Evolutionary conservation across 2,329 filamentous ascomycete genomes (phyloP).

Genomic region (Kalaharituber pfeilii): DNA sequence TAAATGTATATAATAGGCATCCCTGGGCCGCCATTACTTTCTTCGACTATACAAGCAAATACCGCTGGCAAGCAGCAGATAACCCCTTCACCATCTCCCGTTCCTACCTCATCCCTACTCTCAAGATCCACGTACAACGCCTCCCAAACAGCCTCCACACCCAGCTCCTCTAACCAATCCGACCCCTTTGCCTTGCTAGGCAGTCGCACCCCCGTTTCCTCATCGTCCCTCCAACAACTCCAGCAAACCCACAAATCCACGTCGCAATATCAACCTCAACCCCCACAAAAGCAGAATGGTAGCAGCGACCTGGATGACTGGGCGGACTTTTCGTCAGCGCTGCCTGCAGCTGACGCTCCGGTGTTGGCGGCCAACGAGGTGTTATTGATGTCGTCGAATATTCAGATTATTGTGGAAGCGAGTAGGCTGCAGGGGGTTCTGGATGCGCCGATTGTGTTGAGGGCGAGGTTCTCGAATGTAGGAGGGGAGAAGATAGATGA

Average conservation of each 20-base stretch:
- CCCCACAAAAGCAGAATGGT: conserved; percentile 20
- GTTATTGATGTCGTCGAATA: conserved; percentile 48
- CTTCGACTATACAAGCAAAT: conserved; percentile 44
- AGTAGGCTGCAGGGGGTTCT: conserved; percentile 38
- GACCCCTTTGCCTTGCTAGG: conserved; percentile 30
- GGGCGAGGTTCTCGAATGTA: conserved; percentile 71
- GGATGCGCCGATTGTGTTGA: conserved; percentile 44
- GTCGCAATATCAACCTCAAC: conserved; percentile 27
- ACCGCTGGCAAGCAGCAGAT: conserved; percentile 30
- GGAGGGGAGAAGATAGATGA: conserved; percentile 54
- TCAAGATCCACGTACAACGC: conserved; percentile 12
- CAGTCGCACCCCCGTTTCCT: conserved; percentile 37
- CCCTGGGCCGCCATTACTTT: conserved; percentile 45
- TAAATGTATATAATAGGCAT: conserved; percentile 33
- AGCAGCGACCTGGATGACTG: conserved; percentile 51
- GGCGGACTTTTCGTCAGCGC: conserved; percentile 65
- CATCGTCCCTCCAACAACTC: conserved; percentile 26
- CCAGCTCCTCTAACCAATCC: not conserved
- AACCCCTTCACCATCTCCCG: conserved; percentile 15
- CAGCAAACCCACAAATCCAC: conserved; percentile 21
- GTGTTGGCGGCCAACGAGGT: conserved; percentile 46
- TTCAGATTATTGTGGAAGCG: conserved; percentile 59
- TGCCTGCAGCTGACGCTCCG: conserved; percentile 35
- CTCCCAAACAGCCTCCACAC: conserved; percentile 30
- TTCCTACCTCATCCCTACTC: conserved; percentile 12